Percentiles rank a stretch among this genome's conserved stretches.
phyloP scores from a whole-genome alignment of 2,329 filamentous ascomycete genomes.

The Cadophora malorum region DNA sequence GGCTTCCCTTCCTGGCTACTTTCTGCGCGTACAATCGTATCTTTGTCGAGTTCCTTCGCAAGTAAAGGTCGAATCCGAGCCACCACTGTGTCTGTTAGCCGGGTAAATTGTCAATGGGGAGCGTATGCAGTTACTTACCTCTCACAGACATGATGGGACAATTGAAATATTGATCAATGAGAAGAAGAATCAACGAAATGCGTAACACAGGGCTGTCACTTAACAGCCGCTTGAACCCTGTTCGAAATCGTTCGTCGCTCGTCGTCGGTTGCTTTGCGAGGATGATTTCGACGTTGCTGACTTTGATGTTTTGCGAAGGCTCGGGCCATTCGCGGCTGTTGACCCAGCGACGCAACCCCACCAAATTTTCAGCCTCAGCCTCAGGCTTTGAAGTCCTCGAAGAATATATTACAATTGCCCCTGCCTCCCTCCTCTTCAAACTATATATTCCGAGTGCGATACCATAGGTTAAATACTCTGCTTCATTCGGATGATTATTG shows the following conservation, averaged over 20 bases:
- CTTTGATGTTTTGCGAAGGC: background rate
- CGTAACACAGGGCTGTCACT: slow-evolving; percentile 12
- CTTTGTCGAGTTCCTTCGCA: slow-evolving; percentile 83
- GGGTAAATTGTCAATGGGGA: slow-evolving; percentile 44
- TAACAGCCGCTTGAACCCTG: slow-evolving; percentile 33
- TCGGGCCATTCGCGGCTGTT: background rate
- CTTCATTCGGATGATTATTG: too few relatives aligned
- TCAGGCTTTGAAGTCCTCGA: too few relatives aligned
- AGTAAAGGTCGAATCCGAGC: slow-evolving; percentile 89
- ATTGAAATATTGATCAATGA: slow-evolving; percentile 22
- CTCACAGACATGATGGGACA: slow-evolving; percentile 39
- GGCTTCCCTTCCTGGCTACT: slow-evolving; percentile 66
- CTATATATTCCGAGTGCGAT: too few relatives aligned
- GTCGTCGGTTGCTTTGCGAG: background rate
- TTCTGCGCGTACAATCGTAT: slow-evolving; percentile 79
- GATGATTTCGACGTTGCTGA: background rate
- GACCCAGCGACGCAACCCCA: background rate
- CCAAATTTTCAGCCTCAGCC: background rate
- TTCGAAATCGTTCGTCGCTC: slow-evolving; percentile 11
- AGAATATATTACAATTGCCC: too few relatives aligned
- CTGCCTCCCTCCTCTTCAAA: too few relatives aligned
- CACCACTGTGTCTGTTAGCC: slow-evolving; percentile 74
- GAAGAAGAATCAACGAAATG: slow-evolving; percentile 26
- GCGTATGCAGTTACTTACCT: slow-evolving; percentile 35
- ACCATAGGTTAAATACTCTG: too few relatives aligned